A percentile compares a stretch with the other conserved stretches of the same genome.
phyloP scores from a whole-genome alignment of 192 early-diverging fungal species.

The Funneliformis mosseae region DNA sequence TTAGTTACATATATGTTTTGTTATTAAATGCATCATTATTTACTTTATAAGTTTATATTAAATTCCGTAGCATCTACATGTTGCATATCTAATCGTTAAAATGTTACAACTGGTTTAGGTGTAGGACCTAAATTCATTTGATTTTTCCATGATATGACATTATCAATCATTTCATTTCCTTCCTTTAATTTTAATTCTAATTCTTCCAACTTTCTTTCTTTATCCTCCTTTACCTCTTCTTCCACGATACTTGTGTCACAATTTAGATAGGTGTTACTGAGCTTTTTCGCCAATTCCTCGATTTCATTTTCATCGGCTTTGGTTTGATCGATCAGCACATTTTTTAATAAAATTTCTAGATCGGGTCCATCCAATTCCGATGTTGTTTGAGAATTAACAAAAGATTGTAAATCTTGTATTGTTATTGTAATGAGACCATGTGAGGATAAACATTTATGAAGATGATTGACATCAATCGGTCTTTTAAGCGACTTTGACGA shows the following conservation, averaged over 20 bases:
- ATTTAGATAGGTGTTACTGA: not conserved
- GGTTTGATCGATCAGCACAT: slow-evolving; percentile 32
- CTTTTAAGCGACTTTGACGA: not conserved
- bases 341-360: slow-evolving; percentile 31
- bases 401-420: not conserved
- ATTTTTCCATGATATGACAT: slow-evolving; percentile 51
- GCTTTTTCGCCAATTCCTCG: slow-evolving; percentile 31
- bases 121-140: slow-evolving; percentile 45
- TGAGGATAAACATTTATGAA: slow-evolving; percentile 27
- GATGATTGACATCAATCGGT: slow-evolving; percentile 6
- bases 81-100: not conserved
- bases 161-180: slow-evolving; percentile 42
- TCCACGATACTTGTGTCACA: not conserved
- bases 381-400: not conserved
- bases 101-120: slow-evolving; percentile 38
- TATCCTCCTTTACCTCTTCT: not conserved
- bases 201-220: slow-evolving; percentile 28
- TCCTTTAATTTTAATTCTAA: slow-evolving; percentile 36
- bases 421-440: slow-evolving; percentile 8
- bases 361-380: slow-evolving; percentile 9
- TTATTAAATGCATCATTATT: too few relatives aligned
- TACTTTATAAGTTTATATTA: too few relatives aligned
- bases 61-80: too few relatives aligned
- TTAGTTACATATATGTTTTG: too few relatives aligned
- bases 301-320: slow-evolving; percentile 36